Conservation (phyloP, 495 filamentous ascomycete species). For the Neurospora sp. region DNA sequence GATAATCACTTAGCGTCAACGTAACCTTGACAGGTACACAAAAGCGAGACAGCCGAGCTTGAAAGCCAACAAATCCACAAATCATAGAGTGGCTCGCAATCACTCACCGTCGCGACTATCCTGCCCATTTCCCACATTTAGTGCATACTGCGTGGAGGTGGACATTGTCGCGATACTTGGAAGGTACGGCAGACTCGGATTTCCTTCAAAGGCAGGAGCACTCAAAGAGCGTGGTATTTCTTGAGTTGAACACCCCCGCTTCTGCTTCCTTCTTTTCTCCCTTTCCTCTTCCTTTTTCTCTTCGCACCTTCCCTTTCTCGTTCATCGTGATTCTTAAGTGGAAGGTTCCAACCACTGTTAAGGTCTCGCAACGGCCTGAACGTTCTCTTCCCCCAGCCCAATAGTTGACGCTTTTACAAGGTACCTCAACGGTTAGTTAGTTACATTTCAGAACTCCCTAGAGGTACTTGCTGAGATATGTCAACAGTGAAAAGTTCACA, state of each 20-base stretch:
- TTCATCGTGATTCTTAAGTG: too few relatives aligned
- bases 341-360: too few relatives aligned
- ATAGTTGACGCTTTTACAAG: too few relatives aligned
- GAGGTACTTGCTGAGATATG: too few relatives aligned
- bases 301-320: too few relatives aligned
- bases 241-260: not conserved
- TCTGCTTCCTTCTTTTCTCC: not conserved
- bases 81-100: not conserved
- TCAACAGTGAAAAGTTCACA: too few relatives aligned
- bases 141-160: not conserved
- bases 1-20: not conserved
- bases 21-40: not conserved
- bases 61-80: not conserved
- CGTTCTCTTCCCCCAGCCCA: too few relatives aligned
- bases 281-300: too few relatives aligned
- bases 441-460: too few relatives aligned
- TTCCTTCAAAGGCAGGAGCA: not conserved
- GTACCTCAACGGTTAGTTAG: too few relatives aligned
- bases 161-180: not conserved
- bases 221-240: not conserved
- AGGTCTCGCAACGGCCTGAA: too few relatives aligned
- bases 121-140: not conserved
- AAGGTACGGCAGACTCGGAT: not conserved
- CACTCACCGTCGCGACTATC: not conserved
- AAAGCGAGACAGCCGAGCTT: not conserved